phyloP scores from a whole-genome alignment of 2,329 filamentous ascomycete species.

The Venturia pyrina region DNA sequence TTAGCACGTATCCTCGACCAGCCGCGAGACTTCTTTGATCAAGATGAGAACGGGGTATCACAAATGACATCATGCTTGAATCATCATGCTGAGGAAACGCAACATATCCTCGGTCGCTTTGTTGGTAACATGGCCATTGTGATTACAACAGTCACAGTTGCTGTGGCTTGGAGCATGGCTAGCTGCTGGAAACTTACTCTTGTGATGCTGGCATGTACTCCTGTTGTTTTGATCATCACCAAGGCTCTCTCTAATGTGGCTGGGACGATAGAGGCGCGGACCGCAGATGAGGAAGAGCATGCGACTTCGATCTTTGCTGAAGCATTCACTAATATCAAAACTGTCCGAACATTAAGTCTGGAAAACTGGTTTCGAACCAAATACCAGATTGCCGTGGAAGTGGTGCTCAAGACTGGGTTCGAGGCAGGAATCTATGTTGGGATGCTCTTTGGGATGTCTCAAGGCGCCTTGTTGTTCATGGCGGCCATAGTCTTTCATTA shows the following conservation, averaged over 20 bases:
- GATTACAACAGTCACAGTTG: slow-evolving; percentile 55
- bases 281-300: slow-evolving; percentile 52
- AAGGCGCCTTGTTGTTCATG: slow-evolving; percentile 61
- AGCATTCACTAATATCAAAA: slow-evolving; percentile 67
- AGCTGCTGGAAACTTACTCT: slow-evolving; percentile 74
- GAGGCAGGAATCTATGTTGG: slow-evolving; percentile 59
- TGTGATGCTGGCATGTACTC: slow-evolving; percentile 59
- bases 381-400: slow-evolving; percentile 42
- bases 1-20: slow-evolving; percentile 64
- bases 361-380: slow-evolving; percentile 61
- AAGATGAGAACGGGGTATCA: slow-evolving; percentile 51
- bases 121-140: slow-evolving; percentile 60
- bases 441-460: slow-evolving; percentile 65
- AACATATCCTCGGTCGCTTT: slow-evolving; percentile 71
- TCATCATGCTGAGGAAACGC: slow-evolving; percentile 76
- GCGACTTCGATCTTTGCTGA: slow-evolving; percentile 60
- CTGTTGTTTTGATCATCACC: slow-evolving; percentile 57
- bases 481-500: slow-evolving; percentile 80
- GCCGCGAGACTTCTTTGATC: slow-evolving; percentile 68
- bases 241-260: slow-evolving; percentile 56
- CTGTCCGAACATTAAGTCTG: slow-evolving; percentile 64
- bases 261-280: slow-evolving; percentile 60
- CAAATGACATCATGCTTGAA: slow-evolving; percentile 64
- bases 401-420: slow-evolving; percentile 51
- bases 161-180: slow-evolving; percentile 62